These are phyloP conservation scores for Exophiala calicioides DNA, from an alignment of 2,329 filamentous ascomycete genomes.

Conservation along the genomic window DNA sequence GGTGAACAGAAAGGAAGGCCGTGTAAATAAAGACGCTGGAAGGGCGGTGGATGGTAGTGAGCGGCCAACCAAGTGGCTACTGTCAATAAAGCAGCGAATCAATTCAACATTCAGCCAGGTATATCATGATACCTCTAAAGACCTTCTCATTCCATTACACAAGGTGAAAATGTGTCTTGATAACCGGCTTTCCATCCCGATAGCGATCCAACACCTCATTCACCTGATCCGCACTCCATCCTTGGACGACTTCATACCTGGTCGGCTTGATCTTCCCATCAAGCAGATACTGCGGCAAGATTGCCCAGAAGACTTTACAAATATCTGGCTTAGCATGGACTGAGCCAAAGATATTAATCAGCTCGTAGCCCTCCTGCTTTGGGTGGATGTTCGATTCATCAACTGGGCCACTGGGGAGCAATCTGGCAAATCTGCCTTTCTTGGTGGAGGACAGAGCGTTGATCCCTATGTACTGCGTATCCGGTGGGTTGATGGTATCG, in stretches of 20 bases:
- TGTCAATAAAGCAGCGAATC: too few relatives aligned
- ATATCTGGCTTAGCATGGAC: constrained; percentile 33
- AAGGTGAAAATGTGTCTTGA: constrained; percentile 36
- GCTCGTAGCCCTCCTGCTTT: constrained; percentile 39
- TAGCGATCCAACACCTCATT: constrained; percentile 44
- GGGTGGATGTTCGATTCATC: constrained; percentile 34
- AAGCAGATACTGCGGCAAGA: constrained; percentile 21
- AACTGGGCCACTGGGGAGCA: constrained; percentile 20
- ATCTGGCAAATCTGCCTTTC: constrained; percentile 38
- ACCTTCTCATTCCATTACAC: too few relatives aligned
- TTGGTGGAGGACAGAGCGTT: constrained; percentile 40
- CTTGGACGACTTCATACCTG: constrained; percentile 38
- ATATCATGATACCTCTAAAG: too few relatives aligned
- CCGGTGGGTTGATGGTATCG: constrained; percentile 37
- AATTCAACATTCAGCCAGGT: too few relatives aligned
- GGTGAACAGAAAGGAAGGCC: too few relatives aligned
- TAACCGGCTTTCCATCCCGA: constrained; percentile 37
- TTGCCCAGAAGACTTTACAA: constrained; percentile 16
- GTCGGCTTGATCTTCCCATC: constrained; percentile 33
- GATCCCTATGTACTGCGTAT: constrained; percentile 35
- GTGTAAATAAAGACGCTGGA: too few relatives aligned
- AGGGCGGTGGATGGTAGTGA: too few relatives aligned
- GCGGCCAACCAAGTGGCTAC: too few relatives aligned
- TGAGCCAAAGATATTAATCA: constrained; percentile 34
- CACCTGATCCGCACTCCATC: constrained; percentile 37